Percentiles rank a stretch among this genome's conserved stretches.
phyloP scores from a whole-genome alignment of 2,329 filamentous ascomycete species.

The Purpureocillium lavendulum region DNA sequence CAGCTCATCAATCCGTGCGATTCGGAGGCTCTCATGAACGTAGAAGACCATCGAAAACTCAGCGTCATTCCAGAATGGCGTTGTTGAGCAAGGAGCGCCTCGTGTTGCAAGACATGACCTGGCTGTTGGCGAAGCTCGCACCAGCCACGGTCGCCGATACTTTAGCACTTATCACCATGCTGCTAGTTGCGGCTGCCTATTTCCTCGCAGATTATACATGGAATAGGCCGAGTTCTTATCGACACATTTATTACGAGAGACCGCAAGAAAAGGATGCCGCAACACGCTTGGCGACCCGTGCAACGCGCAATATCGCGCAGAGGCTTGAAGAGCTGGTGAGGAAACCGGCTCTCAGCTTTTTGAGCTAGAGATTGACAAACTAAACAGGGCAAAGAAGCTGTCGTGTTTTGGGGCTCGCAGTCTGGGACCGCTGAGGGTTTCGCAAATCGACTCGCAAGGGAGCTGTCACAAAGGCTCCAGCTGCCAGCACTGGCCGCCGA shows the following conservation, averaged over 20 bases:
- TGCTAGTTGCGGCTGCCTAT: slow-evolving; percentile 20
- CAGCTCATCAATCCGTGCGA: too few relatives aligned
- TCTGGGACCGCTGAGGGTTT: slow-evolving; percentile 95
- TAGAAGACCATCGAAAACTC: too few relatives aligned
- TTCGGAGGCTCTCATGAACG: too few relatives aligned
- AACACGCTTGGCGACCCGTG: slow-evolving; percentile 15
- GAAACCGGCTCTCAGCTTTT: too few relatives aligned
- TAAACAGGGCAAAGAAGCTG: slow-evolving; percentile 61
- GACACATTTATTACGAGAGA: slow-evolving; percentile 37
- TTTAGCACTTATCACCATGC: slow-evolving; percentile 15
- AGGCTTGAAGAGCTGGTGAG: slow-evolving; percentile 20
- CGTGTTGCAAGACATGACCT: slow-evolving; percentile 8
- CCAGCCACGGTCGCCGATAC: slow-evolving; percentile 14
- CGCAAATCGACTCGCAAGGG: slow-evolving; percentile 78
- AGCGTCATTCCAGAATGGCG: background rate
- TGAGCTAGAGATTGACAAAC: too few relatives aligned
- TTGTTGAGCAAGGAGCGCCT: too few relatives aligned
- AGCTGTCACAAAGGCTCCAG: slow-evolving; percentile 79
- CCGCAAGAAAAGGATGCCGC: slow-evolving; percentile 25
- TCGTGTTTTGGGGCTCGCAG: slow-evolving; percentile 91
- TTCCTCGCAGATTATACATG: slow-evolving; percentile 33
- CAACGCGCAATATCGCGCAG: slow-evolving; percentile 35
- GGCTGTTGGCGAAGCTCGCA: slow-evolving; percentile 11
- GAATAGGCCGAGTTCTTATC: slow-evolving; percentile 40
- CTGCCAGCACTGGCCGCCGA: slow-evolving; percentile 76